Evolutionary conservation across 202 grass and related monocot genomes (phyloP).

Genomic region (Miscanthus sacchariflorus): DNA sequence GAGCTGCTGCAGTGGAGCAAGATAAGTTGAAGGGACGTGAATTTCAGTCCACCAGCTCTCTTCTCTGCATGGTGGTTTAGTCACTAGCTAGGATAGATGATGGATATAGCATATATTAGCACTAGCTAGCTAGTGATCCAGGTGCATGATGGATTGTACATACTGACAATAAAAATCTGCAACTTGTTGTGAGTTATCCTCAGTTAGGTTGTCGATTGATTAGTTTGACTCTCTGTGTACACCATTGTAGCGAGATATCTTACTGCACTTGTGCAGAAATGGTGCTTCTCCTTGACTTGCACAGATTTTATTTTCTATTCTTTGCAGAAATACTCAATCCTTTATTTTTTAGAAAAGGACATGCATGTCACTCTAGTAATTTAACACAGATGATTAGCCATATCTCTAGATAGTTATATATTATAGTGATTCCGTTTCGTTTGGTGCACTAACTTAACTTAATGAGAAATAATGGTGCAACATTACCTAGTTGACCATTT

Average conservation of each 20-base stretch:
- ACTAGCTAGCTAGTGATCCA: not conserved
- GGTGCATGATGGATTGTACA: not conserved
- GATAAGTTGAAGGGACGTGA: slow-evolving; percentile 15
- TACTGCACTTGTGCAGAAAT: slow-evolving; percentile 2
- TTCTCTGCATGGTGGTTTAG: slow-evolving; percentile 23
- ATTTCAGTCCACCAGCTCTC: slow-evolving; percentile 23
- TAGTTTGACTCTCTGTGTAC: too few species aligned
- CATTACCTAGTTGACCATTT: too few species aligned
- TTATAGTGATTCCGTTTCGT: too few species aligned
- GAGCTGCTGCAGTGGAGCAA: not conserved
- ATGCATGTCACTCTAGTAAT: not conserved
- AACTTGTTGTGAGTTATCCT: slow-evolving; percentile 16
- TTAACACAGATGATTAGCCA: too few species aligned
- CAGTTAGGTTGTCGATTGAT: not conserved
- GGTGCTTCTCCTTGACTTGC: not conserved
- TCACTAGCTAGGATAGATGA: slow-evolving; percentile 14
- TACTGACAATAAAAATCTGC: not conserved
- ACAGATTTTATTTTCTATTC: not conserved
- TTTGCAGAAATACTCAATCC: not conserved
- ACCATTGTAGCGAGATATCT: too few species aligned
- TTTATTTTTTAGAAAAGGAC: not conserved
- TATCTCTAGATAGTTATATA: too few species aligned
- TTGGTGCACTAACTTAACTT: too few species aligned
- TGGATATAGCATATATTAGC: not conserved
- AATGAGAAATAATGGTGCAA: too few species aligned